Evolutionary conservation across 805 yeast species (phyloP).

Genomic region (Wickerhamiella brachini): DNA sequence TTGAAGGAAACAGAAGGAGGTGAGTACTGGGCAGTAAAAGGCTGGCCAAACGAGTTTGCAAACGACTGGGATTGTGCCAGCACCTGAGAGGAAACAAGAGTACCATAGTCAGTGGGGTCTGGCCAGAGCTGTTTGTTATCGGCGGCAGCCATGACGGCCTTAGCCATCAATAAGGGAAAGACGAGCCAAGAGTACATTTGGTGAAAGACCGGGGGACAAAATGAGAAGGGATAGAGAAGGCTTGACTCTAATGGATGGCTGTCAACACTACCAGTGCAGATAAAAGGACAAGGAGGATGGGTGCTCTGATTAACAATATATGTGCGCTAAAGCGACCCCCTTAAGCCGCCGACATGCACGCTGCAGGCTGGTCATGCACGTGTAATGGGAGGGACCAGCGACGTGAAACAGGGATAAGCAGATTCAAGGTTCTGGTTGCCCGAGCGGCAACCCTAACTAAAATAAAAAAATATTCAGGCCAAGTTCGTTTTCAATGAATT

Average conservation of each 20-base stretch:
- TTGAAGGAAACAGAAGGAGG: constrained; percentile 25
- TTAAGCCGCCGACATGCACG: neutral
- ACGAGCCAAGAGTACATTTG: neutral
- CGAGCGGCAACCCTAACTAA: neutral
- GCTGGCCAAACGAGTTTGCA: constrained; percentile 25
- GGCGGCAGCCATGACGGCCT: neutral
- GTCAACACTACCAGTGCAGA: neutral
- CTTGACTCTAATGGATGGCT: neutral
- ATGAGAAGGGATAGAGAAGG: neutral
- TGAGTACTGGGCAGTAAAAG: constrained; percentile 20
- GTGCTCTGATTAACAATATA: neutral
- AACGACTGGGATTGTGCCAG: constrained; percentile 19
- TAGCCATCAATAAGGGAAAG: neutral
- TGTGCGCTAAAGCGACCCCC: neutral
- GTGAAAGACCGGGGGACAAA: neutral
- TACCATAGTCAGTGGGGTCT: constrained; percentile 6
- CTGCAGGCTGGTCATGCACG: neutral
- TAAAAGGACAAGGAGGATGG: neutral
- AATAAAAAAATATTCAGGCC: neutral
- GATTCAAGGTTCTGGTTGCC: neutral
- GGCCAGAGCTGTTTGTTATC: constrained; percentile 1
- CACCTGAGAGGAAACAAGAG: constrained; percentile 5
- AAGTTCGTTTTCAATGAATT: neutral
- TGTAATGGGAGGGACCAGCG: neutral
- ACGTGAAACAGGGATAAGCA: neutral